These are phyloP conservation scores for Spironucleus salmonicida DNA, from an alignment of 208 protist species.

Conservation along the genomic window DNA sequence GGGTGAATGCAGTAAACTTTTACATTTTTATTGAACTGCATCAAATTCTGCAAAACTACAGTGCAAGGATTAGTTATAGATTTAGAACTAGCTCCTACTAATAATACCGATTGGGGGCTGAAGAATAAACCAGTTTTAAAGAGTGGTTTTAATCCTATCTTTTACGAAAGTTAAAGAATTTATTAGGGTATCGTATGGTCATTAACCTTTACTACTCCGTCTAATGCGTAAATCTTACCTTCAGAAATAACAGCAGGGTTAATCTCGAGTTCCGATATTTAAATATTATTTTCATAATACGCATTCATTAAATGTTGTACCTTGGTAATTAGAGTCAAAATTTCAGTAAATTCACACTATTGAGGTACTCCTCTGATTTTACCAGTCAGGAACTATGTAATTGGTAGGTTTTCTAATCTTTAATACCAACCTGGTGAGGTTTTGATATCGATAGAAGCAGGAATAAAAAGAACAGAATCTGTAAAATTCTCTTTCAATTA, in stretches of 20 bases:
- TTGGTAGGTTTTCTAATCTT: neutral
- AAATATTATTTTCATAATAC: too few species aligned
- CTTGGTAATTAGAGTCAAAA: too few species aligned
- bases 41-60: slow-evolving; percentile 30
- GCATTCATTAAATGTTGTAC: too few species aligned
- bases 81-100: slow-evolving; percentile 37
- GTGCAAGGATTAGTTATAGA: slow-evolving; percentile 17
- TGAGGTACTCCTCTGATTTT: neutral
- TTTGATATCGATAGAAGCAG: neutral
- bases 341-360: too few species aligned
- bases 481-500: neutral
- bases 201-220: slow-evolving; percentile 24
- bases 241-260: slow-evolving; percentile 29
- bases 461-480: neutral
- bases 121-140: slow-evolving; percentile 35
- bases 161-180: too few species aligned
- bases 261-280: slow-evolving; percentile 40
- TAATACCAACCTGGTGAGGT: too few species aligned
- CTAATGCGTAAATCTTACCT: slow-evolving; percentile 31
- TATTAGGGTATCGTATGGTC: neutral
- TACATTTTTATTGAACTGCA: neutral
- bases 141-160: slow-evolving; percentile 27
- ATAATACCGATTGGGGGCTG: slow-evolving; percentile 28
- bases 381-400: neutral
- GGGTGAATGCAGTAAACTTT: slow-evolving; percentile 18